These are phyloP conservation scores for Apiotrichum siamense DNA, from an alignment of 1,284 basidiomycete species.

Conservation along the genomic window DNA sequence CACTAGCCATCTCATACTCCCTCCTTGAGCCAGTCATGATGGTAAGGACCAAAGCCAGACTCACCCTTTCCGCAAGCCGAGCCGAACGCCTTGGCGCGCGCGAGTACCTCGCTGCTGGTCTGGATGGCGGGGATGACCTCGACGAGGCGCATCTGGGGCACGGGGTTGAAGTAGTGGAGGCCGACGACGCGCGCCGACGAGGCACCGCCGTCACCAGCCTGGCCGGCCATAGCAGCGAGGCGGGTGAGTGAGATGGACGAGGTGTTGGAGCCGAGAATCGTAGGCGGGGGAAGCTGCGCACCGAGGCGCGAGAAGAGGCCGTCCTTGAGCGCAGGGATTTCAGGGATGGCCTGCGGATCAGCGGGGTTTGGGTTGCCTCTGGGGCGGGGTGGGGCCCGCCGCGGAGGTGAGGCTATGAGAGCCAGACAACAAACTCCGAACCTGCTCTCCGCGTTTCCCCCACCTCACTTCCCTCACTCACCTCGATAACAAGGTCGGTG, in stretches of 20 bases:
- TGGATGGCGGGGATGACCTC: constrained; percentile 90
- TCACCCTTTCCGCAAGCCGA: constrained; percentile 81
- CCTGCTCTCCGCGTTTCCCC: no score
- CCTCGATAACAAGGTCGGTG: constrained; percentile 86
- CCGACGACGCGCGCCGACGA: constrained; percentile 41
- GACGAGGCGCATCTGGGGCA: constrained; percentile 80
- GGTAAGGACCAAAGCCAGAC: no score
- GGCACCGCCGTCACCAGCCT: constrained; percentile 36
- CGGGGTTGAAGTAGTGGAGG: constrained; percentile 93
- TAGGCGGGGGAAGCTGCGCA: constrained; percentile 59
- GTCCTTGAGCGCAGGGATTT: constrained; percentile 74
- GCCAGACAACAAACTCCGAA: background rate
- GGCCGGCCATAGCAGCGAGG: constrained; percentile 72
- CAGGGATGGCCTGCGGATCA: constrained; percentile 69
- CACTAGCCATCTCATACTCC: no score
- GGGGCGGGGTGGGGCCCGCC: no score
- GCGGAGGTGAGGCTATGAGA: no score
- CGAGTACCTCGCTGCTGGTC: constrained; percentile 70
- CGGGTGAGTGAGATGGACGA: constrained; percentile 92
- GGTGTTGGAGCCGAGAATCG: constrained; percentile 88
- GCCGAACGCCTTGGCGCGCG: constrained; percentile 75
- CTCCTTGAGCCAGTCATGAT: no score
- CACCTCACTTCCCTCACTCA: constrained; percentile 35
- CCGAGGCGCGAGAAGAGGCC: constrained; percentile 69
- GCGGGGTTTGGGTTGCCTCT: no score